phyloP scores from a whole-genome alignment of 2,329 filamentous ascomycete genomes.

The Aspergillus calidoustus region DNA sequence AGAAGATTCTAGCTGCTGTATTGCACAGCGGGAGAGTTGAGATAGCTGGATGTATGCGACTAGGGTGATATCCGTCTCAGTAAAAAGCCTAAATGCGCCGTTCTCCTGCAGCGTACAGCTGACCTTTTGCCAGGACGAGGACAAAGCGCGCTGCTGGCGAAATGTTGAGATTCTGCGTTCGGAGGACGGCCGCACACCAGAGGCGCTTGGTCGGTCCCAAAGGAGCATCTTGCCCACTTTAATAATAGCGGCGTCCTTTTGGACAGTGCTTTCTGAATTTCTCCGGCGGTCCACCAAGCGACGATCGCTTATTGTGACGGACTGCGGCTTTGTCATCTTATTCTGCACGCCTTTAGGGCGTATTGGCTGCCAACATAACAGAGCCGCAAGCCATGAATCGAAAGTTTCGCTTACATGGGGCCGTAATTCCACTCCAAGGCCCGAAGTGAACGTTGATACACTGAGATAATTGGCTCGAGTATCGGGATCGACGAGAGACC shows the following conservation, averaged over 20 bases:
- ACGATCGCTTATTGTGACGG: conserved; percentile 49
- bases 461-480: conserved; percentile 52
- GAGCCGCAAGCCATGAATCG: conserved; percentile 57
- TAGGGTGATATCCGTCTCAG: conserved; percentile 79
- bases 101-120: conserved; percentile 95
- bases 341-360: conserved; percentile 55
- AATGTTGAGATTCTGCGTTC: conserved; percentile 56
- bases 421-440: conserved; percentile 52
- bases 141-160: conserved; percentile 60
- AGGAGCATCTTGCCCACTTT: conserved; percentile 91
- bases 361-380: conserved; percentile 57
- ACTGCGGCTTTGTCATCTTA: conserved; percentile 56
- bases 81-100: conserved; percentile 88
- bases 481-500: conserved; percentile 53
- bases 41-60: conserved; percentile 85
- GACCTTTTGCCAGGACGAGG: conserved; percentile 79
- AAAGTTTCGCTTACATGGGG: conserved; percentile 57
- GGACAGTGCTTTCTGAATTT: conserved; percentile 53
- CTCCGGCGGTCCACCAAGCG: conserved; percentile 49
- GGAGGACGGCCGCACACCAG: conserved; percentile 40
- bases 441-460: conserved; percentile 53
- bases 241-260: conserved; percentile 82
- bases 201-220: conserved; percentile 77
- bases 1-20: conserved; percentile 87
- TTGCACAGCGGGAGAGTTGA: conserved; percentile 84